Base-by-base conservation (phyloP, 176 grass and related monocot species). In the Puccinellia tenuiflora region DNA sequence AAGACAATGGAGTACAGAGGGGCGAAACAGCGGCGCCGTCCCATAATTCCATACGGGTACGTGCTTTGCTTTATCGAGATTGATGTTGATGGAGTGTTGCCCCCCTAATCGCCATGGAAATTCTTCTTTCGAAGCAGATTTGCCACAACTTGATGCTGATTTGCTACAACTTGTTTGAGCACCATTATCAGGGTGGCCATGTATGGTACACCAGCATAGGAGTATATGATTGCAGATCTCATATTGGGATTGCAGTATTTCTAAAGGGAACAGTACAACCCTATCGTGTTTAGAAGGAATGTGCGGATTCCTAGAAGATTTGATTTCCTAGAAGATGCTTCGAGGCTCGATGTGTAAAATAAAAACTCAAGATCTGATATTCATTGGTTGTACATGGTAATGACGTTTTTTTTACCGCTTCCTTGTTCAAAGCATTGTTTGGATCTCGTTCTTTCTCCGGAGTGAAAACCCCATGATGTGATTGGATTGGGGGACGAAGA, bases 101-200 rank as follows among this genome's bases (percentile, higher is more conserved):
- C 15, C 39, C 68, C 26, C 46, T 54, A 30, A 77, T 40, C 34
- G n/a, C 57, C 48, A 40, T 40, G 59, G 59, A 59, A 52, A 18
- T 77, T 28, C 73, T 14, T 84, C 82, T 29, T 65, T 42, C 2
- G n/a, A 40, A 78, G 45, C 33, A 50, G 59, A 85, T 85, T 48
- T 48, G 46, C 46, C 46, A 48, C 46, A 48, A 6, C 15, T 33
- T 13, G 38, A 43, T 67, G 38, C 24, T 66, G 43, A 86, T 86
- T 54, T 39, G 63, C 21, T 17, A 28, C 50, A 30, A 83, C n/a
- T 70, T 73, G 46, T 57, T 57, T 39, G 61, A 43, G 70, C 39
- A 28, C 69, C 43, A 60, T 76, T 40, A 75, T 68, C 87, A 80
- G 74, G 76, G 7, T 67, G 76, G 17, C 47, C 38, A 39, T n/a